Evolutionary conservation across 352 stramenopile genomes (phyloP), one percentile per base, ranked within the genome.

Genomic region (Blastocystis hominis): DNA sequence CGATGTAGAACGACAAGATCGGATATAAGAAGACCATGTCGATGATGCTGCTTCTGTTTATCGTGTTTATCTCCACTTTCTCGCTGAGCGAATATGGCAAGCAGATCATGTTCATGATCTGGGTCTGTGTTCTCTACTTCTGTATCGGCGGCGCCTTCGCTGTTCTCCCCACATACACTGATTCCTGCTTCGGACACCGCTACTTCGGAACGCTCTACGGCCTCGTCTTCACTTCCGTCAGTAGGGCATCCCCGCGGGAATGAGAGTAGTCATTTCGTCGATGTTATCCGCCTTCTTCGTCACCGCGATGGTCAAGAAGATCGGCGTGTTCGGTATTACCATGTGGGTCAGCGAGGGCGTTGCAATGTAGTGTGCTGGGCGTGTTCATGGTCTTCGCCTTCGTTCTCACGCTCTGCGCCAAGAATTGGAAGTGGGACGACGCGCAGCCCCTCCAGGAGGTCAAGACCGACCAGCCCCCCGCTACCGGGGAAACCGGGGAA

Each of bases 131-230:
- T 3, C 53, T 87, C 3, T 87, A 87, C 44, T 78, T 72, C 30
- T 75, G 62, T 24, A 76, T 87, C 36, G 77, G 77, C 9, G 77
- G 77, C 20, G 47, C 44, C 10, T 87, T 87, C 36, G 77, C 77
- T 13, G 61, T 87, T 40, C 34, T 87, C 13, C 77, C 77, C 10
- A 64, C 62, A 2, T 78, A 68, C n/a, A 77, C 55, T 13, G 42
- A 75, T 40, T 36, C 15, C 3, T 61, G 38, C 40, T 87, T 87
- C 44, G 77, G 77, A 54, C 42, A 30, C 44, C 34, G 64, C 46
- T 87, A 78, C 77, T 87, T 87, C 53, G 66, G 77, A 24, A 68
- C 77, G 3, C 77, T 87, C 50, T 87, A 87, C 20, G 77, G 77
- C 24, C n/a, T 87, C 3, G 46, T 46, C 2, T 87, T 75, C 55